Evolutionary conservation across 2,329 filamentous ascomycete species (phyloP).

Genomic region (Exserohilum turcica): DNA sequence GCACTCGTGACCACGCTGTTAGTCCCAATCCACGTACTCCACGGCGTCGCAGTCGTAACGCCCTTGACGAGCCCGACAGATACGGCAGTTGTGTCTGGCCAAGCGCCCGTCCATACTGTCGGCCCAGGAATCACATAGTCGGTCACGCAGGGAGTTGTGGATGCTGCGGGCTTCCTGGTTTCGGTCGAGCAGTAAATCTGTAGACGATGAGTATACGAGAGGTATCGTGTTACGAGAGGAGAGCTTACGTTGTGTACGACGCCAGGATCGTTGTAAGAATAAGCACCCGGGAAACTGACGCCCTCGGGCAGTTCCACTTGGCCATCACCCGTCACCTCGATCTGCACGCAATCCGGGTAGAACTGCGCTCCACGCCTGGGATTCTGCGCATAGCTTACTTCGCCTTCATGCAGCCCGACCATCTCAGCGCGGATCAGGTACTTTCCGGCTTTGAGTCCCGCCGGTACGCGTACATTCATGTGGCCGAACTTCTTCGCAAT

Average conservation of each 20-base stretch:
- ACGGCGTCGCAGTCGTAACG: slow-evolving; percentile 30
- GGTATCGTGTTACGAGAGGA: background rate
- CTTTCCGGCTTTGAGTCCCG: slow-evolving; percentile 45
- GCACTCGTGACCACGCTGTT: slow-evolving; percentile 31
- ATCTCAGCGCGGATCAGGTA: slow-evolving; percentile 53
- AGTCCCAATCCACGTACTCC: slow-evolving; percentile 38
- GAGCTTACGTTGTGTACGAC: slow-evolving; percentile 45
- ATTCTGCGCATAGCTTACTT: slow-evolving; percentile 35
- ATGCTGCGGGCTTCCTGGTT: slow-evolving; percentile 33
- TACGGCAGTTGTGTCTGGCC: slow-evolving; percentile 42
- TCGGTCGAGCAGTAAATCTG: slow-evolving; percentile 47
- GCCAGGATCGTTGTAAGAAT: slow-evolving; percentile 44
- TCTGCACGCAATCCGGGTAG: slow-evolving; percentile 51
- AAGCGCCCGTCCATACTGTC: slow-evolving; percentile 44
- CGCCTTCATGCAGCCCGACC: slow-evolving; percentile 51
- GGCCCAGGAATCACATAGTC: slow-evolving; percentile 52
- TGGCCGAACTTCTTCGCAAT: slow-evolving; percentile 30
- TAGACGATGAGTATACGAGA: background rate
- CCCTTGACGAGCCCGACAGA: slow-evolving; percentile 36
- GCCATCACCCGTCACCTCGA: slow-evolving; percentile 45
- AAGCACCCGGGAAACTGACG: slow-evolving; percentile 54
- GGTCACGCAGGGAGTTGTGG: slow-evolving; percentile 27
- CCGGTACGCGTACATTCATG: slow-evolving; percentile 42
- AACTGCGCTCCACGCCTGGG: slow-evolving; percentile 46
- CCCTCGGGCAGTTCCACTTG: slow-evolving; percentile 37